Evolutionary conservation across 192 early-diverging fungal species (phyloP).

Genomic region (Coemansia sp.): DNA sequence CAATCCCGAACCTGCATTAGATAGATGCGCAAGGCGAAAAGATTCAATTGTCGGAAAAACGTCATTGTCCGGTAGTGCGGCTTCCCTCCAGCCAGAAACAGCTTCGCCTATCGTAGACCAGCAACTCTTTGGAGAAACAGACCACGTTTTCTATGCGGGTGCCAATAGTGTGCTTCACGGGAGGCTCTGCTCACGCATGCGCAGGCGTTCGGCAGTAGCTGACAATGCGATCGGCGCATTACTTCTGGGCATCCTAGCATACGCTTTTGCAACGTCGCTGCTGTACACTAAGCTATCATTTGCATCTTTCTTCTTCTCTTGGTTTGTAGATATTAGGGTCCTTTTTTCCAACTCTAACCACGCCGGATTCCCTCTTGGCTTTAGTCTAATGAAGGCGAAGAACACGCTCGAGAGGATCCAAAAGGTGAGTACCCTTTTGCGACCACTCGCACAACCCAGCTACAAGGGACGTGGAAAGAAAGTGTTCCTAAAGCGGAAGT

Average conservation of each 20-base stretch:
- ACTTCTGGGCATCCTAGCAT: neutral
- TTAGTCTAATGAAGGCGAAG: neutral
- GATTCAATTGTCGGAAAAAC: neutral
- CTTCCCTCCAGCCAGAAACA: neutral
- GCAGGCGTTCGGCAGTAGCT: constrained; percentile 3
- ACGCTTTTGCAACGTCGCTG: neutral
- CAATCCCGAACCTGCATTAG: neutral
- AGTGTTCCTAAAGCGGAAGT: neutral
- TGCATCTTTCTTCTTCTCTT: neutral
- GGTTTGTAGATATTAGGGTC: neutral
- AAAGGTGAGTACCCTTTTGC: neutral
- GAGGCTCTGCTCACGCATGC: neutral
- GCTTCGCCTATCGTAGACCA: neutral
- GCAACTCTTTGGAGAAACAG: neutral
- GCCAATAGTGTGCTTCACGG: neutral
- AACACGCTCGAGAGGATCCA: neutral
- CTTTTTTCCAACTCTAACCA: neutral
- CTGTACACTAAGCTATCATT: neutral
- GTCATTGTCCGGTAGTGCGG: neutral
- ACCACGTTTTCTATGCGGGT: neutral
- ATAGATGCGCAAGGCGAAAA: neutral
- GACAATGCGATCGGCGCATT: neutral
- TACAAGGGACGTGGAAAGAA: neutral
- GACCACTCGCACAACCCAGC: neutral
- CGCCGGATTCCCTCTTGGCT: neutral